Evolutionary conservation across 768 basidiomycete genomes (phyloP).

Genomic region (Trametes villosa): DNA sequence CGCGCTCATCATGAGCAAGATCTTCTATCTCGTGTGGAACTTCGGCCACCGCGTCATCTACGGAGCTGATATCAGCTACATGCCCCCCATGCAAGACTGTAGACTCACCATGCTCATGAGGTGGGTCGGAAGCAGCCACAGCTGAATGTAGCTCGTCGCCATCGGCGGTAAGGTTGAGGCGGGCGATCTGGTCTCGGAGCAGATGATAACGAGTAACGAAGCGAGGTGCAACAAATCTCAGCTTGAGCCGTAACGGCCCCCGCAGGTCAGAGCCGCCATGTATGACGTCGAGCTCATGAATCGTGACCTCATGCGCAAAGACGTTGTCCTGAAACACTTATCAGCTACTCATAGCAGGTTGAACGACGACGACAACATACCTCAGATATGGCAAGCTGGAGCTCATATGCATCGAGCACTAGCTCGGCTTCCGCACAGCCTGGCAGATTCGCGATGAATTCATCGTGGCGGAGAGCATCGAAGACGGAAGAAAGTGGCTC

Average conservation of each 20-base stretch:
- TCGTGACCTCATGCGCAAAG: conserved; percentile 66
- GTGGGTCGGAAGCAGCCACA: conserved; percentile 1
- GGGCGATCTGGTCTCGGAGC: conserved; percentile 60
- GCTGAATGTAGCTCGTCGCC: conserved; percentile 16
- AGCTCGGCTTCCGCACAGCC: conserved; percentile 64
- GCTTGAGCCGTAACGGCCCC: conserved; percentile 65
- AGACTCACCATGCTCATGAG: conserved; percentile 29
- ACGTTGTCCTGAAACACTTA: conserved; percentile 61
- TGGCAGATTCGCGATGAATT: conserved; percentile 49
- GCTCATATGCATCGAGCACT: conserved; percentile 69
- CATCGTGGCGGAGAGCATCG: conserved; percentile 70
- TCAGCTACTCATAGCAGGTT: neutral
- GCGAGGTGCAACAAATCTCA: conserved; percentile 54
- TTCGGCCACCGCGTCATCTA: neutral
- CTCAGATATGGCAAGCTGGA: conserved; percentile 69
- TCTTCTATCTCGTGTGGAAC: too few relatives aligned
- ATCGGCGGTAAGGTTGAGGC: conserved; percentile 35
- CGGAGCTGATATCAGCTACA: neutral
- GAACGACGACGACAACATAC: conserved; percentile 39
- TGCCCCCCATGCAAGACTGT: too few relatives aligned
- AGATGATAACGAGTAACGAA: conserved; percentile 70
- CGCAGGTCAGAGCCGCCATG: conserved; percentile 66
- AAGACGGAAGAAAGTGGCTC: conserved; percentile 74
- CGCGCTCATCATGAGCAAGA: too few relatives aligned
- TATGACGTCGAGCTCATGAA: conserved; percentile 73